Evolutionary conservation across 768 basidiomycete genomes (phyloP).

Genomic region (Lactarius sp.): DNA sequence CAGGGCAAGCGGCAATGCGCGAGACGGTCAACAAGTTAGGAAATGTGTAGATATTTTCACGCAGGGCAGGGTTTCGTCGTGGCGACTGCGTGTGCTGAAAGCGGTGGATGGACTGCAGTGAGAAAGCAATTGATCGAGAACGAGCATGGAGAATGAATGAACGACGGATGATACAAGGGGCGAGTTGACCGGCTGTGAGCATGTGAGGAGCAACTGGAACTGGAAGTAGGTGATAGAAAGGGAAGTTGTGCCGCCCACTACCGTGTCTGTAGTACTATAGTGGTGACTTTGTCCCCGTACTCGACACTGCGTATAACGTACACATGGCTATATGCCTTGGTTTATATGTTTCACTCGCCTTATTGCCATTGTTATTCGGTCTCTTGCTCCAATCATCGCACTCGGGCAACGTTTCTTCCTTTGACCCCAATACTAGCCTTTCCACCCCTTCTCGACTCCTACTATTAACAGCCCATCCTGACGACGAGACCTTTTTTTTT

Average conservation of each 20-base stretch:
- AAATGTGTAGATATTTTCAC: conserved; percentile 91
- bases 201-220: neutral
- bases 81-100: conserved; percentile 13
- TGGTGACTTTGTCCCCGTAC: too few species aligned
- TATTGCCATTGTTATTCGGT: conserved; percentile 6
- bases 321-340: conserved; percentile 2
- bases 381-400: conserved; percentile 8
- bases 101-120: conserved; percentile 1
- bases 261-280: too few species aligned
- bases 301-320: neutral
- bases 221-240: neutral
- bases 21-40: conserved; percentile 89
- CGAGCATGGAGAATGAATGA: conserved; percentile 3
- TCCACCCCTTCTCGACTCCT: conserved; percentile 37
- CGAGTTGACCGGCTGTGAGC: neutral
- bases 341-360: conserved; percentile 10
- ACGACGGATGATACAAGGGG: conserved; percentile 6
- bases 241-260: neutral
- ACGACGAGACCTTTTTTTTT: conserved; percentile 95
- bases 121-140: neutral
- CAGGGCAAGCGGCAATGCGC: conserved; percentile 83
- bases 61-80: conserved; percentile 31
- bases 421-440: neutral
- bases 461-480: conserved; percentile 87
- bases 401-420: neutral